A percentile compares a stretch with the other conserved stretches of the same genome.
Evolutionary conservation across 2,329 filamentous ascomycete genomes (phyloP).

Genomic region (Stemphylium beticola): DNA sequence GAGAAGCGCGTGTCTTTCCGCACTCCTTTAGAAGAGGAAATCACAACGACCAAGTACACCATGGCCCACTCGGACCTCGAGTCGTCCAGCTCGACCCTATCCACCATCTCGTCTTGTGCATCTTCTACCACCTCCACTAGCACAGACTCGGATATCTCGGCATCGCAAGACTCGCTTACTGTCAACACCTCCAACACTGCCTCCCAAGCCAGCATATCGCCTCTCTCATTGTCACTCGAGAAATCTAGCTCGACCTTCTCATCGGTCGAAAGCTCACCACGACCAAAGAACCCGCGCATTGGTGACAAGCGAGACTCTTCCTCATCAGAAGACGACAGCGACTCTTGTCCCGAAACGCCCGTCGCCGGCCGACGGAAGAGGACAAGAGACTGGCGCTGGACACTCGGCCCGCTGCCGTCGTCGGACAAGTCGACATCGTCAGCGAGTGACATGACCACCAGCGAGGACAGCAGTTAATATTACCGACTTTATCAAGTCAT

Average conservation of each 20-base stretch:
- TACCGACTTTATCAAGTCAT: neutral
- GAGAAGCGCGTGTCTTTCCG: slow-evolving; percentile 65
- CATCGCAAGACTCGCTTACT: slow-evolving; percentile 22
- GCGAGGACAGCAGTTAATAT: slow-evolving; percentile 39
- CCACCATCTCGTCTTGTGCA: slow-evolving; percentile 27
- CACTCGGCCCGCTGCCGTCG: slow-evolving; percentile 54
- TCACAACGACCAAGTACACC: slow-evolving; percentile 62
- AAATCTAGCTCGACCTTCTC: slow-evolving; percentile 19
- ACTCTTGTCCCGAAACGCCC: slow-evolving; percentile 59
- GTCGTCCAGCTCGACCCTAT: slow-evolving; percentile 47
- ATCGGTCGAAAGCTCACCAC: slow-evolving; percentile 34
- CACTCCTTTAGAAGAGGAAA: slow-evolving; percentile 63
- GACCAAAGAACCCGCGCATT: slow-evolving; percentile 33
- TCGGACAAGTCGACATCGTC: slow-evolving; percentile 32
- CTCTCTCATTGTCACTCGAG: slow-evolving; percentile 13
- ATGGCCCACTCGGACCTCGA: slow-evolving; percentile 63
- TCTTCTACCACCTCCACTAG: slow-evolving; percentile 10
- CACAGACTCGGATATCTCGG: slow-evolving; percentile 17
- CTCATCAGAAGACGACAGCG: slow-evolving; percentile 55
- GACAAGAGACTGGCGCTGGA: slow-evolving; percentile 64
- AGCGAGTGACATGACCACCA: slow-evolving; percentile 28
- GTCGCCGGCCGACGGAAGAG: slow-evolving; percentile 61
- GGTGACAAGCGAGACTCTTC: slow-evolving; percentile 55
- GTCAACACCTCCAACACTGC: slow-evolving; percentile 17
- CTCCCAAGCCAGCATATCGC: slow-evolving; percentile 21